These are phyloP conservation scores for Irpex lacteus DNA, from an alignment of 1,284 basidiomycete species.

Conservation along the genomic window DNA sequence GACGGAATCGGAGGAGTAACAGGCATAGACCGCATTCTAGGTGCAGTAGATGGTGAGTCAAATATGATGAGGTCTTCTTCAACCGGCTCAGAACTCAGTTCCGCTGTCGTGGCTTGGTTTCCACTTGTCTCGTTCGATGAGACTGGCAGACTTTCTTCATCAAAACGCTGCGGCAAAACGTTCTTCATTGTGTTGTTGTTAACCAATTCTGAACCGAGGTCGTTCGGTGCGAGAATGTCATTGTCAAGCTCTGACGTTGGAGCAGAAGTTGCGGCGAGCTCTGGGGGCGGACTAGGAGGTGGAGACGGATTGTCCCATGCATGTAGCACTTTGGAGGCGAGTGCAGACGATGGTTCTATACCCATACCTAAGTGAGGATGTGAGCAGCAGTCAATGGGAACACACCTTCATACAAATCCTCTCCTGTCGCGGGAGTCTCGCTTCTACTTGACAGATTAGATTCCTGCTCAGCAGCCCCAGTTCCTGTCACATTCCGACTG, in stretches of 20 bases:
- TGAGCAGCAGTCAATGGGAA: background rate
- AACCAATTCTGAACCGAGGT: background rate
- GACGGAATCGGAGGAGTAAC: slow-evolving; percentile 12
- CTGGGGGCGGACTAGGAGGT: slow-evolving; percentile 42
- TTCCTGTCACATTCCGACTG: slow-evolving; percentile 17
- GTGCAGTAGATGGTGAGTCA: slow-evolving; percentile 30
- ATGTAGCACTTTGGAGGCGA: slow-evolving; percentile 60
- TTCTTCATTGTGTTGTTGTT: background rate
- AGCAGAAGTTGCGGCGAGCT: background rate
- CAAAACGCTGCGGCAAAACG: background rate
- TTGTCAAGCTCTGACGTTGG: background rate
- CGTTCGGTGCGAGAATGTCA: background rate
- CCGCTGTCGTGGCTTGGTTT: background rate
- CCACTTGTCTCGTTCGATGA: background rate
- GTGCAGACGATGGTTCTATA: slow-evolving; percentile 61
- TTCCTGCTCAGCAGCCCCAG: slow-evolving; percentile 19
- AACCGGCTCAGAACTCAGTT: slow-evolving; percentile 1
- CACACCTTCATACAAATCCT: slow-evolving; percentile 30
- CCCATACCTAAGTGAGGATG: background rate
- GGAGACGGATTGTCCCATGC: slow-evolving; percentile 76
- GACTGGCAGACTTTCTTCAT: slow-evolving; percentile 1
- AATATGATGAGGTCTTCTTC: slow-evolving; percentile 38
- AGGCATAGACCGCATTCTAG: slow-evolving; percentile 3
- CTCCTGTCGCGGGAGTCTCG: slow-evolving; percentile 15
- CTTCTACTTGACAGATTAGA: slow-evolving; percentile 15